Evolutionary conservation across 106 monocot species (phyloP).

Genomic region (Xerophyta viscosa): DNA sequence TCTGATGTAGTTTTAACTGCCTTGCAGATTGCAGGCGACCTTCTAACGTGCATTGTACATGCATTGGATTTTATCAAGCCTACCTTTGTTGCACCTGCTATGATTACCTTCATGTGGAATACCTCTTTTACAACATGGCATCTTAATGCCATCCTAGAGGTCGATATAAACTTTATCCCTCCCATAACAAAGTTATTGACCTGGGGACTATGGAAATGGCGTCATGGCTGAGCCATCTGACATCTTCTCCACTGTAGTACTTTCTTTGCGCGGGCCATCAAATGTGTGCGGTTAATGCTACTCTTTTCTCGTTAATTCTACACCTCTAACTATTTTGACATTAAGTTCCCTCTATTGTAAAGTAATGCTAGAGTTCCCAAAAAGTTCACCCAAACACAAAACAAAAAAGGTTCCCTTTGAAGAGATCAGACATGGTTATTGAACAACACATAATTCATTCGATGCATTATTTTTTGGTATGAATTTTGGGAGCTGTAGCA

Average conservation of each 20-base stretch:
- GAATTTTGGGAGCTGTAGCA: too few species aligned
- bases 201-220: constrained; percentile 91
- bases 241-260: constrained; percentile 47
- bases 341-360: too few species aligned
- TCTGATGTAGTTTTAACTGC: neutral
- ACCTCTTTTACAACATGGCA: constrained; percentile 79
- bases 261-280: constrained; percentile 10
- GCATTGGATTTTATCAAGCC: constrained; percentile 95
- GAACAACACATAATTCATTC: too few species aligned
- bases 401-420: too few species aligned
- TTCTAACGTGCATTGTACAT: constrained; percentile 78
- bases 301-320: too few species aligned
- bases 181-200: constrained; percentile 78
- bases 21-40: constrained; percentile 83
- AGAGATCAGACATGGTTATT: too few species aligned
- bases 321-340: too few species aligned
- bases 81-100: constrained; percentile 76
- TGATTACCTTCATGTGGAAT: constrained; percentile 99
- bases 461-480: too few species aligned
- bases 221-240: constrained; percentile 94
- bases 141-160: constrained; percentile 32
- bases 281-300: constrained; percentile 4
- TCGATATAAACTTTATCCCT: constrained; percentile 57
- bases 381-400: too few species aligned
- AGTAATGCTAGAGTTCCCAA: too few species aligned